Conservation (phyloP, 2,329 filamentous ascomycete species). For the Curvularia lunata region DNA sequence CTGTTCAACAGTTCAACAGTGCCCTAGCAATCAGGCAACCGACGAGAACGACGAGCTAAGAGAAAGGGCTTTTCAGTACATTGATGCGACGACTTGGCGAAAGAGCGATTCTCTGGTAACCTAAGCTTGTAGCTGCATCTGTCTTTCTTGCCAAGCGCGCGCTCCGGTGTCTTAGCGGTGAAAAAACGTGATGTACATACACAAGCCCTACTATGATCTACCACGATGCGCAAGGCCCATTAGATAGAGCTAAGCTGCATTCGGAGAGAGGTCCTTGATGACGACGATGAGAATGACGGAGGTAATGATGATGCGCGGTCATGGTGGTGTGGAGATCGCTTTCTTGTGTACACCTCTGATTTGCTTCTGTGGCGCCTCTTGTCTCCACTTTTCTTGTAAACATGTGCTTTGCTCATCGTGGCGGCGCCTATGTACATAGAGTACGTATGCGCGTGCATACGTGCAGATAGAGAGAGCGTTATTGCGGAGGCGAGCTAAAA, state of each 20-base stretch:
- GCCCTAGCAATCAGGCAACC: neutral
- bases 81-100: neutral
- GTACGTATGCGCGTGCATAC: too few relatives aligned
- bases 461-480: too few relatives aligned
- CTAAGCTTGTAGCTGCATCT: neutral
- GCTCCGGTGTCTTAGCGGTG: neutral
- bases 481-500: too few relatives aligned
- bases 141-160: neutral
- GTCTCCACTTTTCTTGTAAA: too few relatives aligned
- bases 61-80: neutral
- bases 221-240: neutral
- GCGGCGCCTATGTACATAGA: too few relatives aligned
- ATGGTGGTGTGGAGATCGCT: neutral
- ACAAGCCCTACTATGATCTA: neutral
- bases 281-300: neutral
- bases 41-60: neutral
- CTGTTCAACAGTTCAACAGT: constrained; percentile 2
- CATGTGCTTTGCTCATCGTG: too few relatives aligned
- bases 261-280: neutral
- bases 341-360: too few relatives aligned
- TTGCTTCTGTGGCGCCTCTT: too few relatives aligned
- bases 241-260: neutral
- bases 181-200: neutral
- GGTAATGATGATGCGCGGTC: neutral
- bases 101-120: neutral